These are phyloP conservation scores for Suhomyces canberraensis DNA, from an alignment of 805 yeast species.

Conservation along the genomic window DNA sequence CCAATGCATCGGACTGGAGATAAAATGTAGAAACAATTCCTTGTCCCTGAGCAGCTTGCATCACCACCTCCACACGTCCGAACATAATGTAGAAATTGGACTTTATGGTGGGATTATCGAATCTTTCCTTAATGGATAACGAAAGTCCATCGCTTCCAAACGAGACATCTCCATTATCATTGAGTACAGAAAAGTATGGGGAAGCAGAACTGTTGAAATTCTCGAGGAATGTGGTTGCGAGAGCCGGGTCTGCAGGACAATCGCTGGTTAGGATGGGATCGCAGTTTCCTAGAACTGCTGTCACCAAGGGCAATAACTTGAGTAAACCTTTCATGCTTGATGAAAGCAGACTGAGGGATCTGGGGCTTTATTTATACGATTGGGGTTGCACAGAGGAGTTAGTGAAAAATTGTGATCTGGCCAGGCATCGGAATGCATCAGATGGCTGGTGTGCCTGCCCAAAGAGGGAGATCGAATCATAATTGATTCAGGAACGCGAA, in stretches of 20 bases:
- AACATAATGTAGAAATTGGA: slow-evolving; percentile 86
- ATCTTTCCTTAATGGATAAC: slow-evolving; percentile 57
- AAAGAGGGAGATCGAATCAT: no score
- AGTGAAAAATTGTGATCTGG: no score
- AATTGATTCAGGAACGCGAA: no score
- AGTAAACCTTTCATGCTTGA: not conserved
- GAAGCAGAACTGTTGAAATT: slow-evolving; percentile 15
- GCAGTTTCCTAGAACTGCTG: slow-evolving; percentile 16
- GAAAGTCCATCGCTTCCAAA: slow-evolving; percentile 52
- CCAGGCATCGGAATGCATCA: not conserved
- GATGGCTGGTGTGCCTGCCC: no score
- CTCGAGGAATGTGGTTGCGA: slow-evolving; percentile 28
- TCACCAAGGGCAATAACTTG: not conserved
- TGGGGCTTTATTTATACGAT: not conserved
- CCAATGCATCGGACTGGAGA: slow-evolving; percentile 78
- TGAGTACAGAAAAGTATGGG: slow-evolving; percentile 9
- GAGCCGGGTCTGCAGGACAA: slow-evolving; percentile 31
- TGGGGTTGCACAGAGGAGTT: no score
- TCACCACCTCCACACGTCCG: slow-evolving; percentile 72
- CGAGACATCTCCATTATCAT: slow-evolving; percentile 9
- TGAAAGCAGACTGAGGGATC: not conserved
- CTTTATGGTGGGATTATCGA: slow-evolving; percentile 73
- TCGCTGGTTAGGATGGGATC: slow-evolving; percentile 22
- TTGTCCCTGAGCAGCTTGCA: slow-evolving; percentile 70
- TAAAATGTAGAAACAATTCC: slow-evolving; percentile 83